Evolutionary conservation across 306 rosid genomes (phyloP), one percentile per base, ranked within the genome.

Genomic region (Hylodesmum podocarpum): DNA sequence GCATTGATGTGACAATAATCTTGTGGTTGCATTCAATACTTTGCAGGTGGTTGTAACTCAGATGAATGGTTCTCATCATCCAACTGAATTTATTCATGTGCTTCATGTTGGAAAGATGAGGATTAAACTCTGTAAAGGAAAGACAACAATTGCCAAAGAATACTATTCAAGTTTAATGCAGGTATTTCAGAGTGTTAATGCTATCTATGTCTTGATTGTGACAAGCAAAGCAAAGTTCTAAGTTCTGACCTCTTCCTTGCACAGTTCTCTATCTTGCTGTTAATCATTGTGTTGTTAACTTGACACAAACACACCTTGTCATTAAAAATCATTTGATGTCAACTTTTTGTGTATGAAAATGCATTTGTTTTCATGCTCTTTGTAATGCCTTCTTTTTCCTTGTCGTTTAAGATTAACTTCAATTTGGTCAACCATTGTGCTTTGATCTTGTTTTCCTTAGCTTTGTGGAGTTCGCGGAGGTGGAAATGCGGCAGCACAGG

Each of bases 401-500:
- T 62, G 33, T 57, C n/a, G 21, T 43, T 55, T 21, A 14, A 37
- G 66, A 27, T 66, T 55, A 66, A 50, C 78, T 73, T 19, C 29
- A 66, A 68, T 81, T 33, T 34, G 79, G 64, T 43, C 24, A n/a
- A 51, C 46, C 68, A 55, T 9, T 19, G 19, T 34, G 62, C 49
- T 57, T 57, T 49, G 28, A 2, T 65, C 22, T 71, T 46, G 68
- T 84, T 29, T 81, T 63, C 59, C 78, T 25, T 65, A 95, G 98
- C 94, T 95, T 24, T 95, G 98, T 40, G 98, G 98, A 53, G 97
- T 95, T 53, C 84, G 98, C 39, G 98, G 98, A 4, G 98, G 98
- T 19, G 98, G 98, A 24, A 95, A 95, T 80, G 98, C 98, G 0
- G 97, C 83, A 0, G 89, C 97, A 0, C 98, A 95, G 76, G 98